These are phyloP conservation scores for Smallanthus sonchifolius DNA, from an alignment of 129 eudicot genomes.

Conservation along the genomic window DNA sequence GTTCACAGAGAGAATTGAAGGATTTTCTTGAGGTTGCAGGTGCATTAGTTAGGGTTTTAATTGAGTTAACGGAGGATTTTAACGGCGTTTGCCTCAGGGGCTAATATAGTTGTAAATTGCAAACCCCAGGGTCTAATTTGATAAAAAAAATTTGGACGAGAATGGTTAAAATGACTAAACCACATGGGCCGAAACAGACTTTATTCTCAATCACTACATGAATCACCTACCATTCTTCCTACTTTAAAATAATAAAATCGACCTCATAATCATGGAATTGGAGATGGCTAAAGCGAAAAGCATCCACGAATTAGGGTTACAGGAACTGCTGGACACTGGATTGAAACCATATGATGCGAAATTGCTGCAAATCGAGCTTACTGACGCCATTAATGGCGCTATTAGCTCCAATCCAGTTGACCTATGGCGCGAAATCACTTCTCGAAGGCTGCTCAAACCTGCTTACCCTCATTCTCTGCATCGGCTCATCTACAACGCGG, in stretches of 20 bases:
- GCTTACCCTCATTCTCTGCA: conserved; percentile 70
- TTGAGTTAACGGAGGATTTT: too few relatives aligned
- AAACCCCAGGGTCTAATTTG: too few relatives aligned
- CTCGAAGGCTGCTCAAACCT: conserved; percentile 56
- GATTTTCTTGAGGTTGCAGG: too few relatives aligned
- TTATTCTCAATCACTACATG: conserved; percentile 7
- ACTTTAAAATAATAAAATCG: background rate
- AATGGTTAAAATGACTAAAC: too few relatives aligned
- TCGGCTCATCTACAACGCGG: conserved; percentile 65
- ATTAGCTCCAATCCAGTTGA: conserved; percentile 35
- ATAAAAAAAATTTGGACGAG: too few relatives aligned
- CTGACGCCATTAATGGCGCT: conserved; percentile 18
- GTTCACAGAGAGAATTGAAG: background rate
- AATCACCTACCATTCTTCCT: conserved; percentile 15
- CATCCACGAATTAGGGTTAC: conserved; percentile 41
- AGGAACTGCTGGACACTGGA: conserved; percentile 46
- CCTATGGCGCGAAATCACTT: conserved; percentile 60
- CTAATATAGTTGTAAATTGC: too few relatives aligned
- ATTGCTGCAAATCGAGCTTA: conserved; percentile 32
- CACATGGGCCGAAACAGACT: too few relatives aligned
- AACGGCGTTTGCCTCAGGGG: too few relatives aligned
- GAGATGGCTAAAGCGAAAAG: conserved; percentile 14
- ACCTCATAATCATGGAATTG: background rate
- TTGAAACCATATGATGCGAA: conserved; percentile 43
- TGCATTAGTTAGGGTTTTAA: too few relatives aligned